These are phyloP conservation scores for Umbelopsis isabellina DNA, from an alignment of 192 early-diverging fungal species.

Conservation along the genomic window DNA sequence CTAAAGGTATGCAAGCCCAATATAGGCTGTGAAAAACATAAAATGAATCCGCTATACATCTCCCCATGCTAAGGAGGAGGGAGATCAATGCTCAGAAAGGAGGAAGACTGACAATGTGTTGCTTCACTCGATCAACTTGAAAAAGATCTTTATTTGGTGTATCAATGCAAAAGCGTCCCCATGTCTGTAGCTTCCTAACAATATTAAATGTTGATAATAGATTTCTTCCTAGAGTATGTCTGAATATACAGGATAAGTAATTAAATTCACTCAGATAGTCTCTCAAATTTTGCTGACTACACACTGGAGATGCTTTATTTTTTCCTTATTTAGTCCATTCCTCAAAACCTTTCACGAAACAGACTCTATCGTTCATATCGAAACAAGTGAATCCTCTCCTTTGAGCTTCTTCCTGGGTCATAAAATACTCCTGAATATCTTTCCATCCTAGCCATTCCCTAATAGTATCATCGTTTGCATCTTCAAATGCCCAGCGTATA, in stretches of 20 bases:
- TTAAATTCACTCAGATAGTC: not conserved
- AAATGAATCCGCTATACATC: not conserved
- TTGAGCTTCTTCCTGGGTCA: constrained; percentile 27
- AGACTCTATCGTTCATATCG: constrained; percentile 35
- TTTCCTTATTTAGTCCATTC: constrained; percentile 25
- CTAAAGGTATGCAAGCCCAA: not conserved
- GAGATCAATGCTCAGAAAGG: not conserved
- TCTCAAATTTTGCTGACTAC: no score
- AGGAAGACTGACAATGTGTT: not conserved
- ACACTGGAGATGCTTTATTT: not conserved
- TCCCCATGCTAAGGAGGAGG: not conserved
- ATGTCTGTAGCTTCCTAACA: no score
- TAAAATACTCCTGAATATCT: constrained; percentile 20
- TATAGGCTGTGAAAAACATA: not conserved
- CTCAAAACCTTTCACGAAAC: constrained; percentile 39
- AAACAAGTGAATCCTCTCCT: constrained; percentile 30
- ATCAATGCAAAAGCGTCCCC: not conserved
- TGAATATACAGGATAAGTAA: not conserved
- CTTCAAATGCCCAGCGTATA: constrained; percentile 18
- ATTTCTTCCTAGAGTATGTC: no score
- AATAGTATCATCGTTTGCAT: not conserved
- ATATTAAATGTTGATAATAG: no score
- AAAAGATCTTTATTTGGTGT: not conserved
- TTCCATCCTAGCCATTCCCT: constrained; percentile 16
- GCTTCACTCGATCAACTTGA: no score